Conservation (phyloP, 805 yeast genomes). For the Cyberlindnera maritima region DNA sequence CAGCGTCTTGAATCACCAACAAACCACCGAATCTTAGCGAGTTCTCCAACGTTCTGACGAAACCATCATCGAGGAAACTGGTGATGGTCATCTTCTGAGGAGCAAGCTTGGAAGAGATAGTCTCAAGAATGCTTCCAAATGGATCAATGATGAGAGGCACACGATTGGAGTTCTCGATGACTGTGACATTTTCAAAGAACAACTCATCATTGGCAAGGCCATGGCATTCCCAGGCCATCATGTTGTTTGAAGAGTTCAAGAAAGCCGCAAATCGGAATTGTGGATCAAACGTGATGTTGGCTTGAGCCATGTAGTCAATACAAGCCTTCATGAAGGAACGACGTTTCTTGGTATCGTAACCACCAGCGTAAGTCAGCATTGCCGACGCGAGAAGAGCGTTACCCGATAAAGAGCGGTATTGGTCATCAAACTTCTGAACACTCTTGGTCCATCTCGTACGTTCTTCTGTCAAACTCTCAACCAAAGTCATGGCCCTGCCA, state of each 20-base stretch:
- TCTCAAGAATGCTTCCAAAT: slow-evolving; percentile 41
- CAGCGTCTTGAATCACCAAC: slow-evolving; percentile 75
- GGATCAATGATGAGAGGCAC: slow-evolving; percentile 77
- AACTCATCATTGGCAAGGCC: slow-evolving; percentile 60
- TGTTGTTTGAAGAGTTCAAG: slow-evolving; percentile 39
- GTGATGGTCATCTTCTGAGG: slow-evolving; percentile 48
- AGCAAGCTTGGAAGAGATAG: slow-evolving; percentile 33
- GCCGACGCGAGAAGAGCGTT: slow-evolving; percentile 64
- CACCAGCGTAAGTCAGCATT: slow-evolving; percentile 58
- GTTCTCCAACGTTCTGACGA: slow-evolving; percentile 68
- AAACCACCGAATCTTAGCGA: slow-evolving; percentile 81
- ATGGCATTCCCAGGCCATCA: slow-evolving; percentile 47
- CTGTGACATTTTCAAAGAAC: slow-evolving; percentile 59
- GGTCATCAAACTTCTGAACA: slow-evolving; percentile 46
- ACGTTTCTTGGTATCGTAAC: slow-evolving; percentile 48
- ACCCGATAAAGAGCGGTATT: slow-evolving; percentile 54
- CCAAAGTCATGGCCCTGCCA: slow-evolving; percentile 54
- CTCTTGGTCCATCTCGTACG: slow-evolving; percentile 70
- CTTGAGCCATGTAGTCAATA: slow-evolving; percentile 33
- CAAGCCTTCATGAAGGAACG: slow-evolving; percentile 33
- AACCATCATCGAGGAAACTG: slow-evolving; percentile 69
- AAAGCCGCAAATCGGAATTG: slow-evolving; percentile 34
- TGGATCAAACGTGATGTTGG: slow-evolving; percentile 39
- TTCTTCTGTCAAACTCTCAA: slow-evolving; percentile 65
- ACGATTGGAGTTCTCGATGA: slow-evolving; percentile 38